These are phyloP conservation scores for Yamadazyma epiphylla DNA, from an alignment of 1,139 yeast genomes.

Conservation along the genomic window DNA sequence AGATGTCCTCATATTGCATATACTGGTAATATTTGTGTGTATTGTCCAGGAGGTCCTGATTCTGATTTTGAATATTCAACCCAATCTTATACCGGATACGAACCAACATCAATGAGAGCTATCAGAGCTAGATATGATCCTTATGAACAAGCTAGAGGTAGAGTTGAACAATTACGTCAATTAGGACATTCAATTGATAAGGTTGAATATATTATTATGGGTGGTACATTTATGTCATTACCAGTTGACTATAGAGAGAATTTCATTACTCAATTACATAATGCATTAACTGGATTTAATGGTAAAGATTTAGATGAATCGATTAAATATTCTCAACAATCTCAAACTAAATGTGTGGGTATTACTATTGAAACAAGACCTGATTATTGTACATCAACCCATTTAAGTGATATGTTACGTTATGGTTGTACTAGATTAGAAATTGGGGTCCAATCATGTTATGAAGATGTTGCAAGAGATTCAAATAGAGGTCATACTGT, in stretches of 20 bases:
- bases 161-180: conserved; percentile 92
- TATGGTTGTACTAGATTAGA: conserved; percentile 97
- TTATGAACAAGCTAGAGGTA: conserved; percentile 96
- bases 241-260: conserved; percentile 86
- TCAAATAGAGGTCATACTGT: conserved; percentile 98
- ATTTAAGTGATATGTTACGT: conserved; percentile 88
- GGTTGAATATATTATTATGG: conserved; percentile 97
- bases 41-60: conserved; percentile 99
- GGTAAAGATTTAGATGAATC: conserved; percentile 90
- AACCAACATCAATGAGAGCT: conserved; percentile 98
- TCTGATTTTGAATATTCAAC: conserved; percentile 97
- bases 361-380: conserved; percentile 98
- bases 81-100: conserved; percentile 97
- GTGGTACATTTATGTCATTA: conserved; percentile 97
- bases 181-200: conserved; percentile 96
- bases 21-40: conserved; percentile 97
- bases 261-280: conserved; percentile 86
- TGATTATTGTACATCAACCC: conserved; percentile 96
- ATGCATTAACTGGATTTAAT: conserved; percentile 91
- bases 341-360: conserved; percentile 96
- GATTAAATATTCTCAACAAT: conserved; percentile 85
- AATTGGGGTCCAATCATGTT: conserved; percentile 95
- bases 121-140: conserved; percentile 97
- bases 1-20: conserved; percentile 99
- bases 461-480: conserved; percentile 98